phyloP scores from a whole-genome alignment of 2,329 filamentous ascomycete genomes.

The Malbranchea cinnamomea region DNA sequence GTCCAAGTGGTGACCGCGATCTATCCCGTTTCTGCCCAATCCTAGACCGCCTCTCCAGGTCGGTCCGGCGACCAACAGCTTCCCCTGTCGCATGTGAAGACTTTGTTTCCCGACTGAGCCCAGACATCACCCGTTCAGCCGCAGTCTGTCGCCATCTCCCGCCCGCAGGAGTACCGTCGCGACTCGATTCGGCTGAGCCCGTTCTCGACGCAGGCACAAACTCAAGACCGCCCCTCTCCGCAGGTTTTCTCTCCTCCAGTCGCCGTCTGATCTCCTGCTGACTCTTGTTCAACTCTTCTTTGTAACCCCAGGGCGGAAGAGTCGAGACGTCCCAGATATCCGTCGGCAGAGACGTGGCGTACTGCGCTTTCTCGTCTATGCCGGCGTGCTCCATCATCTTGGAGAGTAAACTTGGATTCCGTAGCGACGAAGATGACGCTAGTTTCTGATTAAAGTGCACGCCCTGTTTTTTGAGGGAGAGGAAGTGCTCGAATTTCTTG shows the following conservation, averaged over 20 bases:
- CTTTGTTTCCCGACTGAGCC: conserved; percentile 10
- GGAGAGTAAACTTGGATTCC: conserved; percentile 42
- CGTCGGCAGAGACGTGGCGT: conserved; percentile 33
- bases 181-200: conserved; percentile 8
- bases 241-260: conserved; percentile 20
- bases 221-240: conserved; percentile 23
- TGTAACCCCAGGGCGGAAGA: conserved; percentile 31
- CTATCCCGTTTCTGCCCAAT: conserved; percentile 4
- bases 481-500: conserved; percentile 45
- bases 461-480: conserved; percentile 46
- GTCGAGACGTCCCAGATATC: conserved; percentile 26
- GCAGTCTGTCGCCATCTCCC: conserved; percentile 11
- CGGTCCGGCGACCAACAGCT: conserved; percentile 3
- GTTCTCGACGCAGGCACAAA: conserved; percentile 20
- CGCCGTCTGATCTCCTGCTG: conserved; percentile 25
- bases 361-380: conserved; percentile 38
- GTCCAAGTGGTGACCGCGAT: conserved; percentile 10
- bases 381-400: conserved; percentile 45
- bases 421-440: conserved; percentile 40
- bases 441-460: conserved; percentile 51
- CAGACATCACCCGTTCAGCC: conserved; percentile 14
- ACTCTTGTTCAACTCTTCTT: conserved; percentile 29
- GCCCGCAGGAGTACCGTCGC: conserved; percentile 8
- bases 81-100: conserved; percentile 6
- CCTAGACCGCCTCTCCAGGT: conserved; percentile 4